Conservation (phyloP, 352 stramenopile species). For the Pythium rhizo-oryzae region DNA sequence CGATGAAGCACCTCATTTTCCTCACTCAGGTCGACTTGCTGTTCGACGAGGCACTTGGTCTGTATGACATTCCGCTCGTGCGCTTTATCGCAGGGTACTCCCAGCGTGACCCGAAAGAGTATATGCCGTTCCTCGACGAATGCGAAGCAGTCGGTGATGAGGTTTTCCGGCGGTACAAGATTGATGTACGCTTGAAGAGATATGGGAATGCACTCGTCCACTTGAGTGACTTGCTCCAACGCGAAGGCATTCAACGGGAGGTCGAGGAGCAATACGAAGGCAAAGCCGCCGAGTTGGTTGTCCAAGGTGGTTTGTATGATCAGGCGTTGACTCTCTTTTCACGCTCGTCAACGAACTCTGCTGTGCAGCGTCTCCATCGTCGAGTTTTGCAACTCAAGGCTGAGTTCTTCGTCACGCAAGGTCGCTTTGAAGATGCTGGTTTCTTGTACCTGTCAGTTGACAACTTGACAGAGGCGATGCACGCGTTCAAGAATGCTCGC, state of each 20-base stretch:
- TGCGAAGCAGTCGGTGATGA: slow-evolving; percentile 35
- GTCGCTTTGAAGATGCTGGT: slow-evolving; percentile 52
- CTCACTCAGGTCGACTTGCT: slow-evolving; percentile 69
- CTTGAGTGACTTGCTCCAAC: slow-evolving; percentile 36
- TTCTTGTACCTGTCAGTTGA: slow-evolving; percentile 64
- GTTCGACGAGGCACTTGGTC: slow-evolving; percentile 61
- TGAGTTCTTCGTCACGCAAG: slow-evolving; percentile 39
- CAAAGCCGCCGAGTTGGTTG: slow-evolving; percentile 48
- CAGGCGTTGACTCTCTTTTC: slow-evolving; percentile 50
- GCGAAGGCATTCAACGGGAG: not conserved
- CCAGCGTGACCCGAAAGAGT: slow-evolving; percentile 72
- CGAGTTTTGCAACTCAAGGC: slow-evolving; percentile 57
- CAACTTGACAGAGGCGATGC: slow-evolving; percentile 43
- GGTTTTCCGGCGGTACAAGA: slow-evolving; percentile 55
- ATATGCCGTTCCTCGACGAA: slow-evolving; percentile 63
- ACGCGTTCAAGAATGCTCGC: slow-evolving; percentile 55
- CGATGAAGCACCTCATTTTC: slow-evolving; percentile 77
- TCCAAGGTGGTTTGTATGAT: slow-evolving; percentile 50
- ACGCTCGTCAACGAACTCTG: slow-evolving; percentile 13
- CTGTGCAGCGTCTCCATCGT: slow-evolving; percentile 31
- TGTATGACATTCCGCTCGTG: slow-evolving; percentile 72
- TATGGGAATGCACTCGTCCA: slow-evolving; percentile 52
- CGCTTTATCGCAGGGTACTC: slow-evolving; percentile 64
- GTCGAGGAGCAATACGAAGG: slow-evolving; percentile 28
- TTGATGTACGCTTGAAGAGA: slow-evolving; percentile 56